phyloP scores from a whole-genome alignment of 805 yeast species.

The Candida tallmaniae region DNA sequence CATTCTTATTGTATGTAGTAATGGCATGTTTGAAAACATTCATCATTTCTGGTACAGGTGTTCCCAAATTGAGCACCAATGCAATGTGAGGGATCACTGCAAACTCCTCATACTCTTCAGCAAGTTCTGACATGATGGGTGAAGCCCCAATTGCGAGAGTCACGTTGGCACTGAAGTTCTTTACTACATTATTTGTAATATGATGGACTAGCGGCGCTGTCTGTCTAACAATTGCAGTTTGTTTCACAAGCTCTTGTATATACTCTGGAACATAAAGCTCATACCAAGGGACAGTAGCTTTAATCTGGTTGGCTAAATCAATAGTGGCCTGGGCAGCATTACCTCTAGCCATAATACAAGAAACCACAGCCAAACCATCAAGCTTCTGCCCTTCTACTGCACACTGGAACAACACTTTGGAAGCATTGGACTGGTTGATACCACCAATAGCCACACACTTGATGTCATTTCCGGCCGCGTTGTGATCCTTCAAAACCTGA shows the following conservation, averaged over 20 bases:
- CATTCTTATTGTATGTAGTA: constrained; percentile 49
- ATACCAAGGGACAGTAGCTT: constrained; percentile 9
- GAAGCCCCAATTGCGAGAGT: constrained; percentile 80
- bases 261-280: not conserved
- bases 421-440: constrained; percentile 57
- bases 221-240: constrained; percentile 15
- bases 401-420: constrained; percentile 51
- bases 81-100: constrained; percentile 51
- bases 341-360: constrained; percentile 68
- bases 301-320: constrained; percentile 22
- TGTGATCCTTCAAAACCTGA: constrained; percentile 32
- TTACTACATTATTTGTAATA: constrained; percentile 84
- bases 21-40: constrained; percentile 49
- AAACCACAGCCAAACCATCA: constrained; percentile 88
- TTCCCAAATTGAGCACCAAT: constrained; percentile 72
- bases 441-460: constrained; percentile 82
- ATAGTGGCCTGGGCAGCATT: constrained; percentile 52
- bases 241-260: not conserved
- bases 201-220: constrained; percentile 72
- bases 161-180: constrained; percentile 82
- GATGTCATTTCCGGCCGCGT: constrained; percentile 25
- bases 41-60: constrained; percentile 46
- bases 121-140: constrained; percentile 81
- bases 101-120: constrained; percentile 63
- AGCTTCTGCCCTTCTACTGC: constrained; percentile 42